Evolutionary conservation across 805 yeast species (phyloP).

Genomic region (Saccharomycopsis fodiens): DNA sequence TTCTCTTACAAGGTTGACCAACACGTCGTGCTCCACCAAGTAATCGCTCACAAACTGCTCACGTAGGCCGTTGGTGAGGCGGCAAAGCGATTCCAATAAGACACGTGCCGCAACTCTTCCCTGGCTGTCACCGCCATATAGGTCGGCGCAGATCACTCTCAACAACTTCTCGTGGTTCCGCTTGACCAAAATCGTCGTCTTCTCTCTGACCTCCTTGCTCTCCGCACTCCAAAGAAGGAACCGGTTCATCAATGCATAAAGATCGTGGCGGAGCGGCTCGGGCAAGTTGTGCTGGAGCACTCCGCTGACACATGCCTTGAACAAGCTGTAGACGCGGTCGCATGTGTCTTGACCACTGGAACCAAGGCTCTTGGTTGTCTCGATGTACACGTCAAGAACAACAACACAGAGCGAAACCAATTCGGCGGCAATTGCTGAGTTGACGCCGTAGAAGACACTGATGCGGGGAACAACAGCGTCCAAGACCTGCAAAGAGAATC

Average conservation of each 20-base stretch:
- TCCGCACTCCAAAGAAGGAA: slow-evolving; percentile 43
- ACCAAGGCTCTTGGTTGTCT: slow-evolving; percentile 23
- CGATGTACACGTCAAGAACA: slow-evolving; percentile 48
- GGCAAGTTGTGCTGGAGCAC: slow-evolving; percentile 64
- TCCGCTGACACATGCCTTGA: slow-evolving; percentile 69
- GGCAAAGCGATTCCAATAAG: slow-evolving; percentile 61
- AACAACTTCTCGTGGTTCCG: slow-evolving; percentile 55
- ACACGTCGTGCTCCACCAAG: slow-evolving; percentile 50
- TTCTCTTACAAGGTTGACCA: slow-evolving; percentile 57
- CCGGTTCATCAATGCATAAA: slow-evolving; percentile 66
- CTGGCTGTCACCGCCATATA: slow-evolving; percentile 70
- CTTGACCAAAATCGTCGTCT: slow-evolving; percentile 46
- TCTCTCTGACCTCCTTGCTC: slow-evolving; percentile 31
- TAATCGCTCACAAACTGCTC: slow-evolving; percentile 44
- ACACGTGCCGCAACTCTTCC: slow-evolving; percentile 68
- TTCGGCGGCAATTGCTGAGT: slow-evolving; percentile 63
- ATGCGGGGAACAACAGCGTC: slow-evolving; percentile 72
- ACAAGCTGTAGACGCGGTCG: slow-evolving; percentile 57
- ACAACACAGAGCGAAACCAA: slow-evolving; percentile 69
- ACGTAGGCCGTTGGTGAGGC: slow-evolving; percentile 32
- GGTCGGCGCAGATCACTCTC: slow-evolving; percentile 65
- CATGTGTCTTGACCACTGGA: slow-evolving; percentile 29
- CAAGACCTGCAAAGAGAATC: slow-evolving; percentile 68
- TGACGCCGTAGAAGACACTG: slow-evolving; percentile 62
- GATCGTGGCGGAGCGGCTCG: slow-evolving; percentile 62